These are phyloP conservation scores for Kwoniella pini DNA, from an alignment of 768 basidiomycete genomes.

Conservation along the genomic window DNA sequence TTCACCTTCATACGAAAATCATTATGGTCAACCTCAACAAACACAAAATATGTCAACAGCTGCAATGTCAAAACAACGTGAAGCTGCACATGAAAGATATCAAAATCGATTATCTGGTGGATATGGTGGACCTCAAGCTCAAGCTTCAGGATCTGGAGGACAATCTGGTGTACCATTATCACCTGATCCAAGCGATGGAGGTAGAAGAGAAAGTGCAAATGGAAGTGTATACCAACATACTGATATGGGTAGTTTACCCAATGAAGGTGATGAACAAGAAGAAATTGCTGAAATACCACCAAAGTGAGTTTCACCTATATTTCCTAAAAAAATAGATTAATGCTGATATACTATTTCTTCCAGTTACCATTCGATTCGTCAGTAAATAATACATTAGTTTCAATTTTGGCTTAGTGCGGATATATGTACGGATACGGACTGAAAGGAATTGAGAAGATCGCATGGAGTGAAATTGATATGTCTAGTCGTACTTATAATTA, in stretches of 20 bases:
- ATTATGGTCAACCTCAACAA: not conserved
- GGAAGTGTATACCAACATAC: slow-evolving; percentile 44
- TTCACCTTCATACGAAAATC: slow-evolving; percentile 9
- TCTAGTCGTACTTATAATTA: too few relatives aligned
- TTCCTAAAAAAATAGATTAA: too few relatives aligned
- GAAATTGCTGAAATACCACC: slow-evolving; percentile 42
- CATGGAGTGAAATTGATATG: too few relatives aligned
- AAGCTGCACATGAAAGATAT: slow-evolving; percentile 22
- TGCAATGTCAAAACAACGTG: slow-evolving; percentile 32
- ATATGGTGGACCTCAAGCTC: slow-evolving; percentile 4
- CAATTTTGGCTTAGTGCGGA: too few relatives aligned
- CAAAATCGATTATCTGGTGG: slow-evolving; percentile 11
- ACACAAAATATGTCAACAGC: slow-evolving; percentile 20
- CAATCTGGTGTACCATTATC: slow-evolving; percentile 1
- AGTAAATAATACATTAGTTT: not conserved
- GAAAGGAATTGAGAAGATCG: too few relatives aligned
- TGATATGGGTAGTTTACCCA: slow-evolving; percentile 31
- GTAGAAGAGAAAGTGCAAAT: slow-evolving; percentile 17
- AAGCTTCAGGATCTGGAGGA: slow-evolving; percentile 9
- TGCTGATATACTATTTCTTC: not conserved
- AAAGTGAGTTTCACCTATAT: slow-evolving; percentile 48
- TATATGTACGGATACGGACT: too few relatives aligned
- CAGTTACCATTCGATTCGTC: slow-evolving; percentile 37
- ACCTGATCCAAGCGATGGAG: slow-evolving; percentile 12
- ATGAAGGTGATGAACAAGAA: slow-evolving; percentile 17